Evolutionary conservation across 768 basidiomycete genomes (phyloP), one percentile per base, ranked within the genome.

Genomic region (Pleurotus eryngii): DNA sequence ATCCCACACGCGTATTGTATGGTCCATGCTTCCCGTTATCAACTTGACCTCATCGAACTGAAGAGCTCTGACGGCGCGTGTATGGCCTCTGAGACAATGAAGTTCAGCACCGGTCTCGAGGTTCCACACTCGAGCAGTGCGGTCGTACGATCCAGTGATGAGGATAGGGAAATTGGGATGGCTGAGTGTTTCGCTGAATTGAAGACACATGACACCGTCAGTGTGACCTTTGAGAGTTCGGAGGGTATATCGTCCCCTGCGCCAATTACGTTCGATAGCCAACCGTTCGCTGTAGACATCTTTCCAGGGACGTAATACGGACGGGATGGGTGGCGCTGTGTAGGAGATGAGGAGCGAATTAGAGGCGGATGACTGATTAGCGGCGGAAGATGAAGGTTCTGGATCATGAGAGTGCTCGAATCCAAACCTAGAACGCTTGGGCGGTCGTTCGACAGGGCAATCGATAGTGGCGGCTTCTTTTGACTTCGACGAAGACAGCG

Each of bases 261-360:
- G 84, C 97, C 97, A 99, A 70, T 99, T 99, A 48, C 95, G 85
- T 72, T 98, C 97, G 45, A 99, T 84, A 17, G 88, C 86, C 70
- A 98, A 85, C n/a, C 97, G 88, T 70, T 99, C 97, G 67, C 90
- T 92, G 72, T 98, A 99, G 17, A 99, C 96, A 61, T 91, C 87
- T 70, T 99, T 99, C 97, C 97, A 99, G 0, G 96, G 97, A 45
- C 95, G 85, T 14, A 92, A 95, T 59, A 82, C 64, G 14, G 76
- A 74, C 22, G 71, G 65, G n/a, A 45, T n/a, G 9, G 42, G 42
- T 11, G 51, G 65, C 7, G 65, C 60, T 37, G 68, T 61, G 30
- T 63, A 50, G 46, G 70, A 61, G 56, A 70, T 63, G 59, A 56
- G 46, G 38, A 43, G 40, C 27, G 49, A 48, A 46, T 54, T 45